These are phyloP conservation scores for Cryphonectria nitschkei DNA, from an alignment of 2,329 filamentous ascomycete genomes.

Conservation along the genomic window DNA sequence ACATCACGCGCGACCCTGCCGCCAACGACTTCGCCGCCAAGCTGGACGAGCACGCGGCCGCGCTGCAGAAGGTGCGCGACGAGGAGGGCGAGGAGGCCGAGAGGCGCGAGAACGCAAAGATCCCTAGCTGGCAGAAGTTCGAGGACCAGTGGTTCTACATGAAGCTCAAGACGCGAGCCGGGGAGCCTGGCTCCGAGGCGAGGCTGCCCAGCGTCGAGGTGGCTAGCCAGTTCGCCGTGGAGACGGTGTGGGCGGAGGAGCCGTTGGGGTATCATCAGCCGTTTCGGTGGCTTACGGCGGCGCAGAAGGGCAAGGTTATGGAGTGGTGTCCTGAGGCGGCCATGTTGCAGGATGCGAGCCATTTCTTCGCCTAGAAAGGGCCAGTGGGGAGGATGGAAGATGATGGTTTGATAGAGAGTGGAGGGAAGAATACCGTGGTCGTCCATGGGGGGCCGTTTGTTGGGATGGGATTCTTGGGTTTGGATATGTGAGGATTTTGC, in stretches of 20 bases:
- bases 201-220: conserved; percentile 32
- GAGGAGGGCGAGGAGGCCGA: conserved; percentile 1
- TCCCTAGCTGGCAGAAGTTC: conserved; percentile 26
- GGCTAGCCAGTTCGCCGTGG: conserved; percentile 35
- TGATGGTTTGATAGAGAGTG: not conserved
- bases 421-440: not conserved
- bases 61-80: not conserved
- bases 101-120: not conserved
- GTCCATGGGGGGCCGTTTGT: not conserved
- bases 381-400: no score
- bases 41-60: not conserved
- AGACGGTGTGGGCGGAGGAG: conserved; percentile 33
- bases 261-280: conserved; percentile 37
- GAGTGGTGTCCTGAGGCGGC: conserved; percentile 39
- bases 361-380: conserved; percentile 17
- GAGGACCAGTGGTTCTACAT: conserved; percentile 37
- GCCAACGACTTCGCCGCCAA: conserved; percentile 21
- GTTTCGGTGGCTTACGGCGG: conserved; percentile 28
- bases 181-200: not conserved
- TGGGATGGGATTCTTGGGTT: not conserved
- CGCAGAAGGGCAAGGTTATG: conserved; percentile 34
- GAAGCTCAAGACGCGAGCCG: conserved; percentile 39
- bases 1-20: conserved; percentile 27
- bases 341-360: conserved; percentile 29
- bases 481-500: not conserved